Base-by-base conservation (phyloP, 164 flowering plant species). In the Dillenia turbinata region DNA sequence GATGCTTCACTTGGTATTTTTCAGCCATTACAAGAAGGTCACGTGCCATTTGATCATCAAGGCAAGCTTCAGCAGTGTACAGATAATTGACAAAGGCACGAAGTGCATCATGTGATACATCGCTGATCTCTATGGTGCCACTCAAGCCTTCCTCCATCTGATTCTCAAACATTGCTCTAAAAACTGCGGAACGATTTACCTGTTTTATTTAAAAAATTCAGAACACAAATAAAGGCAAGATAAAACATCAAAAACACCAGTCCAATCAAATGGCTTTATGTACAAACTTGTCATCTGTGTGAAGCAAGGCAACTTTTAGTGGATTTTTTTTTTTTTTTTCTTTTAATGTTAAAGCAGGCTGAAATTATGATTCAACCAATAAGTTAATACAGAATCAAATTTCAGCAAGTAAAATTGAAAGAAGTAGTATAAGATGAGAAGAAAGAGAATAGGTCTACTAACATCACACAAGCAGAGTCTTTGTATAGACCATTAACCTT, bases 121-220 rank as follows among this genome's bases (percentile, higher is more conserved):
- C 92, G 49, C 81, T 64, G 45, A 92, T 86, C 75, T 78, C 87
- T 61, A 92, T 89, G 45, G 85, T 89, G 14, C 92, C 91, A 56
- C 94, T 92, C 33, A 75, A 69, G 66, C 90, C 85, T 72, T 92
- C 98, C 68, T 84, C 88, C 98, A 92, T 92, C 67, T 89, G 86
- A 63, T 77, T 87, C 64, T 89, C 96, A 47, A 92, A 80, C 98
- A 92, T 92, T 10, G 96, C 98, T 76, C 69, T 83, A 71, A 92
- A 89, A 26, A 92, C 98, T 40, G 94, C 94, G 14, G 97, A 92
- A 49, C 90, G 85, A 69, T 81, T 86, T 17, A 67, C 85, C 96
- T 89, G 81, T 52, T 46, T 48, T 58, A 12, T 11, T 54, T 22
- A 2, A 56, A 44, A 45, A 15, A 53, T 26, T 4, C 13, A 50